Evolutionary conservation across 2,329 filamentous ascomycete species (phyloP), one percentile per base, ranked within the genome.

Genomic region (Botryosphaeria dothidea): DNA sequence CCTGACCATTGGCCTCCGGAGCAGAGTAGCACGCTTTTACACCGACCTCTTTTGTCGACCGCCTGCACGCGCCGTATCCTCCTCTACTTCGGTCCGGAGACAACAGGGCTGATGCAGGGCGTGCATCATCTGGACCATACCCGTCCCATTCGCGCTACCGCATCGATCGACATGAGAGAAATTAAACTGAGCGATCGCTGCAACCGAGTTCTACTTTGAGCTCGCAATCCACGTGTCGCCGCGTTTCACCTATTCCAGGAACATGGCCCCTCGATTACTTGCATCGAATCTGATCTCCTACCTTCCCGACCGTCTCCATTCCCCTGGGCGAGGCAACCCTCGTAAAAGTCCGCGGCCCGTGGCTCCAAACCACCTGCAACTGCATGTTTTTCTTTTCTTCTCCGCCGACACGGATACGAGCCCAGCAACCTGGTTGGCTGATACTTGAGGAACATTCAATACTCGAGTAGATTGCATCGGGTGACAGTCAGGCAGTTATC

Each of bases 111-210:
- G 41, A 41, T 25, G 38, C 11, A 13, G 41, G 25, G 9, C 11
- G 56, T 7, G 25, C 38, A 60, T 46, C 38, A 21, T 7, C 54
- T 6, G 17, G 17, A 9, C 19, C 15, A 4, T 23, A 3, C 4
- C 3, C 43, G 3, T 15, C 23, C 49, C 34, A 5, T 23, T 41
- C 56, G 19, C 27, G 56, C 41, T 60, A 34, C 56, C 41, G 56
- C 25, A 25, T 21, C 6, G 56, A 60, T 60, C 56, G 56, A 23
- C 56, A n/a, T 23, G 34, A 23, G 38, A 46, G 56, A 60, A 60
- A 60, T 60, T 38, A 60, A 25, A 21, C 5, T 34, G 15, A 15
- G 21, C n/a, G 52, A 56, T 56, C 34, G 52, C 34, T 56, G 27
- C 31, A 27, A 25, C 6, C 5, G 6, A 17, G 8, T 17, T 1